Evolutionary conservation across 257 asterid genomes (phyloP).

Genomic region (Paulownia fortunei): DNA sequence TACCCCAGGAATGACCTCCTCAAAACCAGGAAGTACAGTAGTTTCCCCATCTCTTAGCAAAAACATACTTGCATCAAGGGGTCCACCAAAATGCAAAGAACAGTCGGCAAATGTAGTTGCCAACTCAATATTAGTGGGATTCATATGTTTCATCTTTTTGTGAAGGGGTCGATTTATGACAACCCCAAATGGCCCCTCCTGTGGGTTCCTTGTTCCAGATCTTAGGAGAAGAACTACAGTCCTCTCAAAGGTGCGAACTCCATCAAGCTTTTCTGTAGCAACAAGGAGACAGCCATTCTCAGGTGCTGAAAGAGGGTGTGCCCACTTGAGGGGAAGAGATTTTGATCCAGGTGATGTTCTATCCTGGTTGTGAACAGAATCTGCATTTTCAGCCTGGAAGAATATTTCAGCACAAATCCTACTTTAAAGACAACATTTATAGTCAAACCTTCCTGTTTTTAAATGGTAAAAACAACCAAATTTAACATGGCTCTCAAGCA

Average conservation of each 20-base stretch:
- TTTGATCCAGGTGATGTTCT: conserved; percentile 42
- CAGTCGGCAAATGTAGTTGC: conserved; percentile 87
- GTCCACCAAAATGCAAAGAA: conserved; percentile 90
- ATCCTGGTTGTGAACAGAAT: conserved; percentile 51
- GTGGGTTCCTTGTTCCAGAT: conserved; percentile 85
- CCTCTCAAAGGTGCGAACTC: conserved; percentile 83
- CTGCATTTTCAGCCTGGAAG: conserved; percentile 62
- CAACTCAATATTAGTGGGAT: conserved; percentile 68
- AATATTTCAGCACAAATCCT: conserved; percentile 27
- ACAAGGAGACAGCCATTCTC: conserved; percentile 94
- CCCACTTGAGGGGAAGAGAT: conserved; percentile 87
- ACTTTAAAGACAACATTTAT: conserved; percentile 12
- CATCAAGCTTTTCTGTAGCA: conserved; percentile 94
- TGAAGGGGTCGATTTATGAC: conserved; percentile 82
- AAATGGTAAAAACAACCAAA: neutral
- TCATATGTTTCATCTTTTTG: conserved; percentile 85
- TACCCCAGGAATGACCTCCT: conserved; percentile 77
- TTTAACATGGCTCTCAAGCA: neutral
- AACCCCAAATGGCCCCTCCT: conserved; percentile 89
- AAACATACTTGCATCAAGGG: conserved; percentile 93
- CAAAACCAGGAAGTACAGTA: conserved; percentile 56
- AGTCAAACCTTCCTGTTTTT: neutral
- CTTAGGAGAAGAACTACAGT: conserved; percentile 87
- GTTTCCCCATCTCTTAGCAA: conserved; percentile 64
- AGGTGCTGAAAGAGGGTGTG: conserved; percentile 95